These are phyloP conservation scores for Fomitopsis betulina DNA, from an alignment of 1,284 basidiomycete species.

Conservation along the genomic window DNA sequence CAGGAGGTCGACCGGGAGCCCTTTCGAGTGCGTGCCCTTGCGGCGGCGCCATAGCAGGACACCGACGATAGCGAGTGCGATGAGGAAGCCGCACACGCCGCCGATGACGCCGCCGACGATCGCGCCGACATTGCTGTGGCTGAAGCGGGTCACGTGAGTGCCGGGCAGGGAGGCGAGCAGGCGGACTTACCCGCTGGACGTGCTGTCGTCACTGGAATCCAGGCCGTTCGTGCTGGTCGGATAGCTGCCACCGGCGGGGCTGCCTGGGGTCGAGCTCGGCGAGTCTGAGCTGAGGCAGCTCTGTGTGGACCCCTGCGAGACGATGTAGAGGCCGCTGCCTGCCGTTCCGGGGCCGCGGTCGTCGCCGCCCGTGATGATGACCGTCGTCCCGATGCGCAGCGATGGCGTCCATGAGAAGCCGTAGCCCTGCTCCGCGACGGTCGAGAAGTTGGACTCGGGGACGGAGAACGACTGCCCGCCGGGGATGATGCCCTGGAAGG, in stretches of 20 bases:
- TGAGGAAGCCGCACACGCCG: slow-evolving; percentile 42
- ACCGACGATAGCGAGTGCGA: slow-evolving; percentile 38
- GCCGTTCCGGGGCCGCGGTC: slow-evolving; percentile 59
- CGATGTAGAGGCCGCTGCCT: slow-evolving; percentile 55
- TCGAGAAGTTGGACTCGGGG: slow-evolving; percentile 41
- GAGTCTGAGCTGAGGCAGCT: slow-evolving; percentile 54
- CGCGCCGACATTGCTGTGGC: slow-evolving; percentile 46
- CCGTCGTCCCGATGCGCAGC: slow-evolving; percentile 56
- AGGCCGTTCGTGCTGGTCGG: slow-evolving; percentile 46
- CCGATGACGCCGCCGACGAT: slow-evolving; percentile 72
- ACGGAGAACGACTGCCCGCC: slow-evolving; percentile 72
- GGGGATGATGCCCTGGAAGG: slow-evolving; percentile 70
- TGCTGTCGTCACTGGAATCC: slow-evolving; percentile 13
- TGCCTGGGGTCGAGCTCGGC: slow-evolving; percentile 71
- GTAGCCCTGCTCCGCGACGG: slow-evolving; percentile 39
- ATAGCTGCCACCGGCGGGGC: slow-evolving; percentile 71
- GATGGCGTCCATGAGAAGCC: slow-evolving; percentile 69
- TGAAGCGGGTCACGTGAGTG: not conserved
- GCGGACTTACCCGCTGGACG: slow-evolving; percentile 4
- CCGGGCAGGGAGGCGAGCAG: not conserved
- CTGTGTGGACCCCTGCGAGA: slow-evolving; percentile 43
- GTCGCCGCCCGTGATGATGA: slow-evolving; percentile 66
- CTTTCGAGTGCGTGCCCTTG: slow-evolving; percentile 33
- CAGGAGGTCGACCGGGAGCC: slow-evolving; percentile 60
- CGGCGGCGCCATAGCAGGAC: slow-evolving; percentile 53